Evolutionary conservation across 345 rosid genomes (phyloP).

Genomic region (Moringa oleifera): DNA sequence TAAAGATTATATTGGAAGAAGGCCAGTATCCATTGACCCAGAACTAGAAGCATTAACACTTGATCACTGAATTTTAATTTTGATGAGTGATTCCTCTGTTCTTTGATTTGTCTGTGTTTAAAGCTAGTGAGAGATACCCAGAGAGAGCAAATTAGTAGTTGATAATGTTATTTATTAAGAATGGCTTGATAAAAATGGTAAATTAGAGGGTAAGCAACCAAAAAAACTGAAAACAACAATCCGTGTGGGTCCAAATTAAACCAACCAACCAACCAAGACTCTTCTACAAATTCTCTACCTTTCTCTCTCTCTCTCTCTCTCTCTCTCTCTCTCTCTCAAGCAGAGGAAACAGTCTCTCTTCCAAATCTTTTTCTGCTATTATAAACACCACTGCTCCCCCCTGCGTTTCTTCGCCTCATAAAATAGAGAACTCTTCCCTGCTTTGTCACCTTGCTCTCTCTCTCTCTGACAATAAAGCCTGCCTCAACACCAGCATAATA

Average conservation of each 20-base stretch:
- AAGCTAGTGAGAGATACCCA: no score
- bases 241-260: conserved; percentile 34
- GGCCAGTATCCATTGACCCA: no score
- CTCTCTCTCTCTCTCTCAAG: not conserved
- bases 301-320: conserved; percentile 6
- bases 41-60: no score
- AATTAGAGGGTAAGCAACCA: conserved; percentile 41
- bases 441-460: not conserved
- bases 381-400: conserved; percentile 17
- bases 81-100: no score
- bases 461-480: not conserved
- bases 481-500: not conserved
- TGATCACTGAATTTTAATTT: no score
- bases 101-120: no score
- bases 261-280: conserved; percentile 24
- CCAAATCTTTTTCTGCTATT: conserved; percentile 19
- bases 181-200: no score
- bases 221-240: conserved; percentile 15
- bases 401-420: conserved; percentile 6
- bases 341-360: no score
- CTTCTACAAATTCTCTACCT: conserved; percentile 18
- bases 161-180: no score
- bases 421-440: conserved; percentile 9
- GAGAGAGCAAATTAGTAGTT: no score
- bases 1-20: no score